phyloP scores from a whole-genome alignment of 768 basidiomycete genomes.

The Kwoniella botswanensis region DNA sequence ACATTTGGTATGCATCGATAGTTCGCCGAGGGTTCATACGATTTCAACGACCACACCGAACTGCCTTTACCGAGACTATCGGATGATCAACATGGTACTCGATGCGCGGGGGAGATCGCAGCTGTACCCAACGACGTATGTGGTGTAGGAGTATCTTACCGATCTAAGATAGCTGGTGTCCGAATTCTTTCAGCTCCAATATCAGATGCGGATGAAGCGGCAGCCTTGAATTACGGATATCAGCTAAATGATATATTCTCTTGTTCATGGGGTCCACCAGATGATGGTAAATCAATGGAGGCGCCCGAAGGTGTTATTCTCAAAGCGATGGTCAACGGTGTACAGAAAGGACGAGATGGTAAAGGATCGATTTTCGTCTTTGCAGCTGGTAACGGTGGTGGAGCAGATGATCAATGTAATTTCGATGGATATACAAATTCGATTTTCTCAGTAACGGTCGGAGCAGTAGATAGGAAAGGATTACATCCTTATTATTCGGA shows the following conservation, averaged over 20 bases:
- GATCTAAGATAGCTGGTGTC: constrained; percentile 87
- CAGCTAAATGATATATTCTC: constrained; percentile 91
- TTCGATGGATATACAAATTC: constrained; percentile 99
- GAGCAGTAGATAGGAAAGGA: constrained; percentile 91
- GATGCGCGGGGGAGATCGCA: constrained; percentile 95
- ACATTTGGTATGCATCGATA: constrained; percentile 51
- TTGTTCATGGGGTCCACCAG: constrained; percentile 98
- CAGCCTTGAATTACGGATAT: constrained; percentile 90
- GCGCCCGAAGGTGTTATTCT: constrained; percentile 86
- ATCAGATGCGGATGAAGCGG: constrained; percentile 92
- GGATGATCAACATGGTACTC: constrained; percentile 96
- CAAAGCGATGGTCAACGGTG: constrained; percentile 91
- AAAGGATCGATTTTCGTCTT: constrained; percentile 96
- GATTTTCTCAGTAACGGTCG: constrained; percentile 93
- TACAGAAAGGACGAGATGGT: constrained; percentile 83
- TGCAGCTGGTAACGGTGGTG: constrained; percentile 94
- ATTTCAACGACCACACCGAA: constrained; percentile 91
- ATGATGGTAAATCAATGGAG: constrained; percentile 94
- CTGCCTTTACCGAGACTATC: constrained; percentile 83
- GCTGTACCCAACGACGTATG: constrained; percentile 91
- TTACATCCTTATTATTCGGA: constrained; percentile 97
- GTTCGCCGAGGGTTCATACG: constrained; percentile 87
- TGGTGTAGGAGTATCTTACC: constrained; percentile 91
- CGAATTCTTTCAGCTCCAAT: constrained; percentile 95
- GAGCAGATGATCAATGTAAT: constrained; percentile 92